Evolutionary conservation across 1,284 basidiomycete genomes (phyloP), one percentile per base, ranked within the genome.

Genomic region (Violaceomyces palustris): DNA sequence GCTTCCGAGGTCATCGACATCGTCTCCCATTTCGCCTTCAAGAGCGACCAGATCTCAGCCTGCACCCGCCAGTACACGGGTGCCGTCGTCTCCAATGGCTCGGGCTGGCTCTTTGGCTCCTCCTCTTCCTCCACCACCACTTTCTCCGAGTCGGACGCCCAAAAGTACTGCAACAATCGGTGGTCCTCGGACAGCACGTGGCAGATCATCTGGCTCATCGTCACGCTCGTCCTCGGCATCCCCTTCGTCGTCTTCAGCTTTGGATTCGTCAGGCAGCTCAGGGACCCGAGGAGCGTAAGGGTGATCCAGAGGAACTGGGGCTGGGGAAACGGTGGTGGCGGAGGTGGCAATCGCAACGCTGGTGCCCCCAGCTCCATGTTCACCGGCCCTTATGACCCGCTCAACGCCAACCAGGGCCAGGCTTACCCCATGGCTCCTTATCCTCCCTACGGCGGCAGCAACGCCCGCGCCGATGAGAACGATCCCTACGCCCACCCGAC

Each of bases 171-270:
- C 41, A 33, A 51, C 26, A 33, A 35, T 27, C 33, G 31, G 25
- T 67, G 61, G 61, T 56, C 32, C 28, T 48, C 50, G 32, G 42
- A 45, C 22, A 50, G 52, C 5, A 61, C 45, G 18, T 61, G 61
- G 63, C 34, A 45, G 30, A 64, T 66, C 17, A 46, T 66, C 19
- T 63, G 63, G 61, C 49, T 67, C 11, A 27, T 67, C 33, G 48
- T 65, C 24, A 54, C 56, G 4, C 18, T 54, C 10, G 8, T 61
- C 17, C 25, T 67, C 19, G 65, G 65, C 17, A 22, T 54, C 8
- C 48, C 64, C 4, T 65, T 67, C 27, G 53, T 65, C 34, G 26
- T 59, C 33, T 57, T 67, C 49, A 49, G 50, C 56, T 67, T 67
- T 19, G 61, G 50, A 3, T 67, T 63, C 34, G 61, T 57, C 11